phyloP scores from a whole-genome alignment of 441 rosid species.

The Gossypium aridum region DNA sequence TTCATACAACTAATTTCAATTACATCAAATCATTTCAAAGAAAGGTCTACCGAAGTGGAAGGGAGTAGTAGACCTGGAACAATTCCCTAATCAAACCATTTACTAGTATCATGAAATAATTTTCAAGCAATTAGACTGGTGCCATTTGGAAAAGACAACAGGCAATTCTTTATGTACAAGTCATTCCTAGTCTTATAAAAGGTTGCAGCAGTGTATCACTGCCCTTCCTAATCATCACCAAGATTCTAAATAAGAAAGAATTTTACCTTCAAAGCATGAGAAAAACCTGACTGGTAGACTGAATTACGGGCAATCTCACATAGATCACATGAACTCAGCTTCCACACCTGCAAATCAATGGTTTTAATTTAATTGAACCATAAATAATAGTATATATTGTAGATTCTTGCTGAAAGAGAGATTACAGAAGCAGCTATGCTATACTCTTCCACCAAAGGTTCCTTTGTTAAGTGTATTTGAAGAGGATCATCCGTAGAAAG shows the following conservation, averaged over 20 bases:
- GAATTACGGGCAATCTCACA: conserved; percentile 99
- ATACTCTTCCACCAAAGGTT: conserved; percentile 96
- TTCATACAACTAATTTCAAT: background rate
- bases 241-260: background rate
- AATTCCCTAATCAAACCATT: background rate
- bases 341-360: conserved; percentile 71
- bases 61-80: background rate
- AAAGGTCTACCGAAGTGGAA: background rate
- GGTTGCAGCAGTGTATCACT: background rate
- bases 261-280: conserved; percentile 92
- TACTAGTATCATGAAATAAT: background rate
- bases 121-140: background rate
- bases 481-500: conserved; percentile 99
- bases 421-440: conserved; percentile 99
- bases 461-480: conserved; percentile 97
- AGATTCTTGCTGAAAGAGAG: conserved; percentile 11
- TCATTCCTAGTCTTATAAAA: background rate
- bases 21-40: background rate
- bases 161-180: background rate
- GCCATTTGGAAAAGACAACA: background rate
- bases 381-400: background rate
- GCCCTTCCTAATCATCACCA: background rate
- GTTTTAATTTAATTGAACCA: conserved; percentile 2
- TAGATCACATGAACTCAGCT: conserved; percentile 96
- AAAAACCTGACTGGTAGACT: conserved; percentile 96